Evolutionary conservation across 169 alveolate genomes (phyloP).

Genomic region (Cryptosporidium canis): DNA sequence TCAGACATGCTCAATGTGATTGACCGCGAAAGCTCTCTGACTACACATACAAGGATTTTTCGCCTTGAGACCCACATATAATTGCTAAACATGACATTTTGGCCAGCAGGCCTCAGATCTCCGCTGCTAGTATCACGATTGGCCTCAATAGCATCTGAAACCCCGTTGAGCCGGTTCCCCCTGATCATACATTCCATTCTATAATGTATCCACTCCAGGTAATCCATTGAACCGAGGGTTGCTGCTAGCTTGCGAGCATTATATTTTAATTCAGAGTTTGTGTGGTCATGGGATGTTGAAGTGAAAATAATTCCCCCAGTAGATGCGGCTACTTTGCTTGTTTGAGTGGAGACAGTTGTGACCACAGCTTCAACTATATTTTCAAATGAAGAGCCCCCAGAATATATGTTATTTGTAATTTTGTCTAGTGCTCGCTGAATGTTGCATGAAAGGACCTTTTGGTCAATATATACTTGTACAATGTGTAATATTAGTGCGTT

Average conservation of each 20-base stretch:
- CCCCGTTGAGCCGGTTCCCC: background rate
- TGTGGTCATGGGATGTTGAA: slow-evolving; percentile 3
- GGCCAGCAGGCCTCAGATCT: slow-evolving; percentile 1
- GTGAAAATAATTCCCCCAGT: slow-evolving; percentile 30
- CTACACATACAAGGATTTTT: slow-evolving; percentile 10
- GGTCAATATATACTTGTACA: background rate
- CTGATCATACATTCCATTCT: slow-evolving; percentile 26
- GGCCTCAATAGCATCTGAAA: background rate
- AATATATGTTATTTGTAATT: background rate
- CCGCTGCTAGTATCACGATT: background rate
- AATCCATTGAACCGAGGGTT: slow-evolving; percentile 55
- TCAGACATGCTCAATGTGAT: slow-evolving; percentile 27
- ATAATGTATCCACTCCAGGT: slow-evolving; percentile 52
- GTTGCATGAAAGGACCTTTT: background rate
- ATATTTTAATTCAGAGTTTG: background rate
- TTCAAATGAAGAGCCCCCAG: slow-evolving; percentile 35
- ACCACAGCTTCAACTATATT: slow-evolving; percentile 64
- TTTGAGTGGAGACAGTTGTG: slow-evolving; percentile 37
- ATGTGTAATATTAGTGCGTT: background rate
- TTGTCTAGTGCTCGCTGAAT: slow-evolving; percentile 16
- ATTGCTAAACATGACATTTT: slow-evolving; percentile 47
- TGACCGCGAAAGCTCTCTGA: slow-evolving; percentile 30
- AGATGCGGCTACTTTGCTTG: slow-evolving; percentile 50
- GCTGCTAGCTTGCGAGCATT: slow-evolving; percentile 22
- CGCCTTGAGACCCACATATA: slow-evolving; percentile 55